These are phyloP conservation scores for Cnidoscolus chayamansa DNA, from an alignment of 441 rosid species.

Conservation along the genomic window DNA sequence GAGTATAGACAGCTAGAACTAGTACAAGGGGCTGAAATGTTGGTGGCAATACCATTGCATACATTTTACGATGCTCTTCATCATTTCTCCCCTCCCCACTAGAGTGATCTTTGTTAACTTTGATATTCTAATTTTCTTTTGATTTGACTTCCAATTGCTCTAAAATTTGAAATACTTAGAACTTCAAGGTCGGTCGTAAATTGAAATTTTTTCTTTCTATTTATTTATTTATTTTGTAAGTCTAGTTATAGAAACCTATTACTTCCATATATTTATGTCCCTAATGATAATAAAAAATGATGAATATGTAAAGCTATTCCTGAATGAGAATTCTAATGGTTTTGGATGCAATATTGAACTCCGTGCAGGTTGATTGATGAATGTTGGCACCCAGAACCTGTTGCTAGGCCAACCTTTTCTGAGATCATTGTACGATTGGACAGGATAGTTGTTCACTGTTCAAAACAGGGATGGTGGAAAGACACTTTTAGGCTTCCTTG, in stretches of 20 bases:
- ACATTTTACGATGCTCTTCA: not conserved
- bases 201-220: not conserved
- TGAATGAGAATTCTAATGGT: not conserved
- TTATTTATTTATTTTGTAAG: not conserved
- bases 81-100: not conserved
- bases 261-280: not conserved
- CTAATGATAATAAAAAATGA: not conserved
- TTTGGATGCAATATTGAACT: slow-evolving; percentile 4
- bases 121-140: not conserved
- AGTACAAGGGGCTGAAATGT: not conserved
- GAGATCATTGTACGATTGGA: slow-evolving; percentile 73
- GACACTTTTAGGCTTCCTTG: slow-evolving; percentile 74
- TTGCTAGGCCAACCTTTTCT: slow-evolving; percentile 58
- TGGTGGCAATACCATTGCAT: not conserved
- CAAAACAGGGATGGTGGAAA: slow-evolving; percentile 86
- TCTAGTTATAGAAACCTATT: not conserved
- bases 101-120: not conserved
- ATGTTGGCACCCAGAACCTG: slow-evolving; percentile 65
- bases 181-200: not conserved
- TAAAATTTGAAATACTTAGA: not conserved
- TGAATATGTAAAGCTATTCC: not conserved
- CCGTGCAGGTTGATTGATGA: slow-evolving; percentile 68
- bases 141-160: not conserved
- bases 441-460: slow-evolving; percentile 52
- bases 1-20: not conserved